Conservation (phyloP, 225 moss, liverwort and hornwort genomes). For the Climacium dendroides region DNA sequence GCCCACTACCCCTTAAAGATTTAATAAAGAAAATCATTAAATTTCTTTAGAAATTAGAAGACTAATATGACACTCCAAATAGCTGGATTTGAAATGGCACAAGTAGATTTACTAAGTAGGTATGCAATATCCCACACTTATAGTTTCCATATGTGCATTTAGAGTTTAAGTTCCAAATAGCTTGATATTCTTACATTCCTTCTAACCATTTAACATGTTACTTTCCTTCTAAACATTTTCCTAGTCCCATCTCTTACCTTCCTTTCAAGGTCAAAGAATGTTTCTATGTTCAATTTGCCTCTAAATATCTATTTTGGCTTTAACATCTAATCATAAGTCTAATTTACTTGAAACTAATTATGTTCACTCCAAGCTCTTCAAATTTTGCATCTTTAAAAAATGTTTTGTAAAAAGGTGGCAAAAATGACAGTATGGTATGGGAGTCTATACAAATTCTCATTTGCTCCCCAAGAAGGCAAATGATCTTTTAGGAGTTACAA, state of each 20-base stretch:
- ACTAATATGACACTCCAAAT: not conserved
- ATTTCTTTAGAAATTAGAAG: not conserved
- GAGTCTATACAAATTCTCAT: not conserved
- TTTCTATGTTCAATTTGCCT: not conserved
- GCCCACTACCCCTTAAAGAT: not conserved
- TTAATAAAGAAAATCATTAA: not conserved
- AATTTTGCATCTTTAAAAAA: fast-evolving
- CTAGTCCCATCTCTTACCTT: too few species aligned
- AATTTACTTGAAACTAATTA: not conserved
- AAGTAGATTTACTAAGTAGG: fast-evolving
- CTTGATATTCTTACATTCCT: fast-evolving
- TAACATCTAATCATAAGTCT: not conserved
- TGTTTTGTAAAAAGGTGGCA: not conserved
- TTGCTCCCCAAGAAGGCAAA: fast-evolving
- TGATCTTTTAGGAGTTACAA: not conserved
- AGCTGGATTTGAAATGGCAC: fast-evolving
- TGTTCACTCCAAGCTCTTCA: not conserved
- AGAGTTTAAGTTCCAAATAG: not conserved
- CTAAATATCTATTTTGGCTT: fast-evolving
- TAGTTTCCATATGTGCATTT: too few species aligned
- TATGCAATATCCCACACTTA: not conserved
- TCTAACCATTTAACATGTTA: not conserved
- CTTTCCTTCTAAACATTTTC: fast-evolving
- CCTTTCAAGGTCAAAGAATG: too few species aligned
- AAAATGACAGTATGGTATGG: fast-evolving